A percentile compares a stretch with the other conserved stretches of the same genome.
Evolutionary conservation across 768 basidiomycete genomes (phyloP).

Genomic region (Tulasnella sp.): DNA sequence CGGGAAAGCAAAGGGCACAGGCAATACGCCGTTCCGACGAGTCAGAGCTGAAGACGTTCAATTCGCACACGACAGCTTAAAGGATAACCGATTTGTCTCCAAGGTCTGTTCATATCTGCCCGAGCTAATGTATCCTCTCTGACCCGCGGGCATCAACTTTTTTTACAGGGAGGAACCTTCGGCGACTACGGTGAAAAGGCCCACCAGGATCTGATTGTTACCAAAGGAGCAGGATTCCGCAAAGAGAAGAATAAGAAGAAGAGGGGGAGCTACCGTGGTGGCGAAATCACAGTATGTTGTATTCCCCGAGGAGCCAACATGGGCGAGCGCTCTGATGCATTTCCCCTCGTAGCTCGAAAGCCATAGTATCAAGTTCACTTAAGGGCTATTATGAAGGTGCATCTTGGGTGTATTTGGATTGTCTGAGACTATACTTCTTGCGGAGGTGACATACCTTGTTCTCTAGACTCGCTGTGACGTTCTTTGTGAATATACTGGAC

Average conservation of each 20-base stretch:
- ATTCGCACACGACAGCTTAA: conserved; percentile 36
- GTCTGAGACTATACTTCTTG: too few species aligned
- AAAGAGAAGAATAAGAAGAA: conserved; percentile 99
- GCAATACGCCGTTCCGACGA: conserved; percentile 65
- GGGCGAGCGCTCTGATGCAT: neutral
- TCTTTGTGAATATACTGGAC: too few species aligned
- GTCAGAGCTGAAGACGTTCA: conserved; percentile 54
- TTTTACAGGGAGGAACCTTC: conserved; percentile 40
- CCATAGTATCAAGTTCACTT: conserved; percentile 76
- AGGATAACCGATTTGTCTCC: conserved; percentile 69
- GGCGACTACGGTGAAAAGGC: conserved; percentile 87
- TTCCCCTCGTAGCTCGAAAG: conserved; percentile 46
- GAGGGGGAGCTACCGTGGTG: conserved; percentile 84
- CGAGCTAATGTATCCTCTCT: neutral
- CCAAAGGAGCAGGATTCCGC: conserved; percentile 86
- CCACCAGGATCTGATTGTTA: conserved; percentile 78
- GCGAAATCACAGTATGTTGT: conserved; percentile 76
- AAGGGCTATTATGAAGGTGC: neutral
- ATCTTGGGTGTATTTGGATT: too few species aligned
- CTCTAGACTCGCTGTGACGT: too few species aligned
- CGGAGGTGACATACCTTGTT: too few species aligned
- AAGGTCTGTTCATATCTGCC: conserved; percentile 43
- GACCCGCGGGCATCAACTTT: neutral
- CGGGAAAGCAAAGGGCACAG: conserved; percentile 14
- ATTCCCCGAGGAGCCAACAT: too few species aligned